Conservation (phyloP, 768 basidiomycete species). For the Phallus indusiatus region DNA sequence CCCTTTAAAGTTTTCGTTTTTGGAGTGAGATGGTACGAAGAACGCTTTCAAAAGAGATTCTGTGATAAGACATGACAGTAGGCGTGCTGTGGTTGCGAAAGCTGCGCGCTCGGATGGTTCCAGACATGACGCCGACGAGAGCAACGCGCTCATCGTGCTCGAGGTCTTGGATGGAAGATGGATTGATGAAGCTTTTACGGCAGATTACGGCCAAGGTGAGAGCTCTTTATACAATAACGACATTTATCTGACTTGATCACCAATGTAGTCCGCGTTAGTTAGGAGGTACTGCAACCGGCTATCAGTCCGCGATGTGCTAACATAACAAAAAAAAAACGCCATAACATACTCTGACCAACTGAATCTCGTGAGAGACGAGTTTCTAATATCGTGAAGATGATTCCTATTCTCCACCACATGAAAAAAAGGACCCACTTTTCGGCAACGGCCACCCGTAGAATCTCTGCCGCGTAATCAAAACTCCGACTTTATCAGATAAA, state of each 20-base stretch:
- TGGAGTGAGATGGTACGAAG: slow-evolving; percentile 31
- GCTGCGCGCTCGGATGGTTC: slow-evolving; percentile 22
- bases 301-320: neutral
- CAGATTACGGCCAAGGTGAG: too few relatives aligned
- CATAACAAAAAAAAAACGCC: neutral
- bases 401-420: neutral
- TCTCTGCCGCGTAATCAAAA: neutral
- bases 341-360: neutral
- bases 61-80: slow-evolving; percentile 50
- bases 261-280: neutral
- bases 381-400: neutral
- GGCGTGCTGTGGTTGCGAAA: slow-evolving; percentile 39
- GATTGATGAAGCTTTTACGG: too few relatives aligned
- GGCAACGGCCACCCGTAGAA: neutral
- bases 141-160: neutral
- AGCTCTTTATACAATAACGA: too few relatives aligned
- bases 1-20: slow-evolving; percentile 27
- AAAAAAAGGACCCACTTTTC: too few relatives aligned
- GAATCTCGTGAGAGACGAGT: neutral
- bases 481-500: neutral
- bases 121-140: neutral
- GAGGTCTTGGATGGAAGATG: too few relatives aligned
- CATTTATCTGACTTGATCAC: neutral
- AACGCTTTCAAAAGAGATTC: slow-evolving; percentile 43
- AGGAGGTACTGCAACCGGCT: neutral